phyloP scores from a whole-genome alignment of 192 early-diverging fungal genomes.

The Coemansia sp. region DNA sequence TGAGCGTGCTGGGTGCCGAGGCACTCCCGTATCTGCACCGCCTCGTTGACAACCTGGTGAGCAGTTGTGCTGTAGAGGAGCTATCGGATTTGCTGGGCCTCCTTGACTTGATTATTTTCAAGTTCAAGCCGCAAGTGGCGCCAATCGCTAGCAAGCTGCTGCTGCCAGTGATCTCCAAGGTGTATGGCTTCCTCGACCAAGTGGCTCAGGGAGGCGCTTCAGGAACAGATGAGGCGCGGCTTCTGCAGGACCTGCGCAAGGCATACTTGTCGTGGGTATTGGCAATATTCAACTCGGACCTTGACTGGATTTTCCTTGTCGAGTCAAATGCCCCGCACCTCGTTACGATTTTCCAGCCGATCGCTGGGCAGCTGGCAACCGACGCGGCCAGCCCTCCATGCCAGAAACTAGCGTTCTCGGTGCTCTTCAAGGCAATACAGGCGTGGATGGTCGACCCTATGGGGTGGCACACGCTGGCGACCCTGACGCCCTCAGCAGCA shows the following conservation, averaged over 20 bases:
- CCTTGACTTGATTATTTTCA: conserved; percentile 79
- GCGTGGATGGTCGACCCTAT: conserved; percentile 49
- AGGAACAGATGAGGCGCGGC: conserved; percentile 84
- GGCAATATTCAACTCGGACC: conserved; percentile 73
- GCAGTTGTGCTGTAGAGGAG: conserved; percentile 73
- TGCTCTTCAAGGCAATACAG: conserved; percentile 37
- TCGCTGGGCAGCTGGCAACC: conserved; percentile 31
- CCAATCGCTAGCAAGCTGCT: conserved; percentile 61
- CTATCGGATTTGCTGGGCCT: conserved; percentile 84
- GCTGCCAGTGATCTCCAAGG: conserved; percentile 75
- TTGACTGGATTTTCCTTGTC: conserved; percentile 73
- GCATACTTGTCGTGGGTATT: conserved; percentile 79
- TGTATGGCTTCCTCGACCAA: conserved; percentile 83
- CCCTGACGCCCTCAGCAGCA: conserved; percentile 33
- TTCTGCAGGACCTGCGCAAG: conserved; percentile 74
- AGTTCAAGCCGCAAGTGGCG: conserved; percentile 73
- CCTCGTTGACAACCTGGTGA: conserved; percentile 74
- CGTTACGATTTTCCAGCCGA: conserved; percentile 34
- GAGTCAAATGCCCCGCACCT: conserved; percentile 59
- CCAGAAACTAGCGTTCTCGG: conserved; percentile 47
- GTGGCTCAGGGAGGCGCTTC: conserved; percentile 57
- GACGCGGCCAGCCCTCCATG: conserved; percentile 28
- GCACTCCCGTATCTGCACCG: conserved; percentile 77
- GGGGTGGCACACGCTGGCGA: conserved; percentile 47
- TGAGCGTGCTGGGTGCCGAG: conserved; percentile 81